phyloP scores from a whole-genome alignment of 1,284 basidiomycete species.

The Trametes polyzona region DNA sequence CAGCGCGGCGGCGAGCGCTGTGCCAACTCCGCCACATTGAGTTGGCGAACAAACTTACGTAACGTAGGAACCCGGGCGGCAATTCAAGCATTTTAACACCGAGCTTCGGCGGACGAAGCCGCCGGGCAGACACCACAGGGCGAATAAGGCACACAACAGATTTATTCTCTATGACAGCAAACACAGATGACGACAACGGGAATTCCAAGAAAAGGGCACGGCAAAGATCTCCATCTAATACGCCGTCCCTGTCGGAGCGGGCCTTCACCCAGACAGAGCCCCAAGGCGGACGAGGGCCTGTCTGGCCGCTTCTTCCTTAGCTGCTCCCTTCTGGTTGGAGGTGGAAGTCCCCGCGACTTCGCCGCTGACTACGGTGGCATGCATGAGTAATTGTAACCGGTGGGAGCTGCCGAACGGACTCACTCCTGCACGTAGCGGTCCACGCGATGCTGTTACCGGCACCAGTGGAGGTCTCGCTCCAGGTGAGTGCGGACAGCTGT shows the following conservation, averaged over 20 bases:
- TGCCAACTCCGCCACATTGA: neutral
- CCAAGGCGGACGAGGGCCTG: slow-evolving; percentile 40
- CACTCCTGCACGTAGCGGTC: slow-evolving; percentile 61
- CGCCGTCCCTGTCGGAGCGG: neutral
- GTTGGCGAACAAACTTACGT: slow-evolving; percentile 10
- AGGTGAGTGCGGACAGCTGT: slow-evolving; percentile 41
- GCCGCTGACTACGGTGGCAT: slow-evolving; percentile 48
- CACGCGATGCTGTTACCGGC: slow-evolving; percentile 47
- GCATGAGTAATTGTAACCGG: neutral
- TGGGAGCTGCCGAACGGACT: slow-evolving; percentile 19
- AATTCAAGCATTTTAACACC: neutral
- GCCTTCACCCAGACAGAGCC: slow-evolving; percentile 2
- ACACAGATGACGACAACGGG: neutral
- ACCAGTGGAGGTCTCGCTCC: slow-evolving; percentile 43
- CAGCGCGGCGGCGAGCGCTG: neutral
- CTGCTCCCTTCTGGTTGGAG: slow-evolving; percentile 45
- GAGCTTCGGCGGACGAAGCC: neutral
- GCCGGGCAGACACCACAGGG: neutral
- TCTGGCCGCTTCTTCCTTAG: slow-evolving; percentile 59
- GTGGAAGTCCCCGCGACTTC: slow-evolving; percentile 48
- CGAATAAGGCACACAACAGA: neutral
- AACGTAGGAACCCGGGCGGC: neutral
- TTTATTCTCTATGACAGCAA: neutral
- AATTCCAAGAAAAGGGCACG: neutral
- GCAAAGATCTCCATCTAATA: neutral